phyloP scores from a whole-genome alignment of 2,329 filamentous ascomycete species.

The Monilinia fructigena region DNA sequence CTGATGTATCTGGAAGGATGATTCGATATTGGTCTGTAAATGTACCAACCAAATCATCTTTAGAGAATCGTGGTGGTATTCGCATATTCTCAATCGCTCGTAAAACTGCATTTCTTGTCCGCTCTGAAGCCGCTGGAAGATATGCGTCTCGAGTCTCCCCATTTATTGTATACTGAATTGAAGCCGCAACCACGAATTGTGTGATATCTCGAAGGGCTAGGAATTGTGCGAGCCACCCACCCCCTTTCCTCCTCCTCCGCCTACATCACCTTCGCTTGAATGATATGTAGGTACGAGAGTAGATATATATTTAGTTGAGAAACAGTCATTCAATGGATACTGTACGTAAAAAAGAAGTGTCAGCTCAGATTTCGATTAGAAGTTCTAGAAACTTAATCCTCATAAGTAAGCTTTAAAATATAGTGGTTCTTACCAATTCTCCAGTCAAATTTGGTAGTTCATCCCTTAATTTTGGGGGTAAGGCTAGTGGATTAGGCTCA shows the following conservation, averaged over 20 bases:
- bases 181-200: constrained; percentile 44
- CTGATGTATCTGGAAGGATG: constrained; percentile 43
- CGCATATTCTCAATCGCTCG: constrained; percentile 41
- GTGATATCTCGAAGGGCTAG: constrained; percentile 44
- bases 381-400: not conserved
- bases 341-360: constrained; percentile 25
- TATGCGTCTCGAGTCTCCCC: constrained; percentile 41
- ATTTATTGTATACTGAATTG: constrained; percentile 43
- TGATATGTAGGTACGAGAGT: constrained; percentile 40
- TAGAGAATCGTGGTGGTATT: constrained; percentile 41
- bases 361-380: not conserved
- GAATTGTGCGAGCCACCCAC: constrained; percentile 43
- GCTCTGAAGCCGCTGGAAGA: constrained; percentile 41
- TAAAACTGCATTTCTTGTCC: constrained; percentile 43
- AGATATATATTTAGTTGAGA: constrained; percentile 41
- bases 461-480: constrained; percentile 40
- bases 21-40: constrained; percentile 43
- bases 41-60: constrained; percentile 41
- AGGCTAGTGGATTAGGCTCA: constrained; percentile 41
- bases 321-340: constrained; percentile 44
- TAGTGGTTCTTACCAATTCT: constrained; percentile 41
- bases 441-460: constrained; percentile 43
- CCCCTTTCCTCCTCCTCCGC: not conserved
- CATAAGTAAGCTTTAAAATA: not conserved
- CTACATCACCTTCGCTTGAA: constrained; percentile 30